Evolutionary conservation across 495 filamentous ascomycete species (phyloP).

Genomic region (Lasiosphaeria ovina): DNA sequence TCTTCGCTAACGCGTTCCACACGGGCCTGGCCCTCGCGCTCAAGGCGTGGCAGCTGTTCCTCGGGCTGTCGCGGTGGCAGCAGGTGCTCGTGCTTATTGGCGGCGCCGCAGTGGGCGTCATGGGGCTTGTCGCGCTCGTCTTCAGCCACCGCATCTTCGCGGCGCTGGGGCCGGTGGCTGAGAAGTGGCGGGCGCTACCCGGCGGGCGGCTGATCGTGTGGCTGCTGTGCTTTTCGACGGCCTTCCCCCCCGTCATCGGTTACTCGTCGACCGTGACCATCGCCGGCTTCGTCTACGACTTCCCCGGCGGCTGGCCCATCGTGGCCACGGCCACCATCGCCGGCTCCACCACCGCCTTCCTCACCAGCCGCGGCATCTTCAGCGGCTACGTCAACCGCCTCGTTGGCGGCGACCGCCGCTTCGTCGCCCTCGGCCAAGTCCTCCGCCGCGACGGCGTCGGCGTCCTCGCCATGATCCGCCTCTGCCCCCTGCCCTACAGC

Average conservation of each 20-base stretch:
- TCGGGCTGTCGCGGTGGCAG: slow-evolving; percentile 57
- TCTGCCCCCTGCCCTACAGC: slow-evolving; percentile 93
- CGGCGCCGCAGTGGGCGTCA: slow-evolving; percentile 45
- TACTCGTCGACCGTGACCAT: slow-evolving; percentile 86
- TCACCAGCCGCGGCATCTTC: slow-evolving; percentile 74
- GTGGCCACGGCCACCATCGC: slow-evolving; percentile 73
- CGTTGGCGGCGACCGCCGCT: slow-evolving; percentile 76
- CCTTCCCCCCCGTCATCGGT: slow-evolving; percentile 88
- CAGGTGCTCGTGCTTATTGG: slow-evolving; percentile 54
- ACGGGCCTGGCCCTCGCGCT: slow-evolving; percentile 16
- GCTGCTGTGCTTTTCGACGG: slow-evolving; percentile 69
- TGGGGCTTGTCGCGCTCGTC: slow-evolving; percentile 61
- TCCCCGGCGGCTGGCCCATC: slow-evolving; percentile 88
- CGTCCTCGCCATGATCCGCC: slow-evolving; percentile 84
- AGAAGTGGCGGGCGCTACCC: slow-evolving; percentile 65
- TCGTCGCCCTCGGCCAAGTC: slow-evolving; percentile 58
- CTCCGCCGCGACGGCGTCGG: slow-evolving; percentile 82
- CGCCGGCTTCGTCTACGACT: slow-evolving; percentile 89
- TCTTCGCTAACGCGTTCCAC: slow-evolving; percentile 17
- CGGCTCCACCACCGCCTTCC: slow-evolving; percentile 74
- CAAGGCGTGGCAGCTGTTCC: slow-evolving; percentile 29
- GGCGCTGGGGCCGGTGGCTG: slow-evolving; percentile 65
- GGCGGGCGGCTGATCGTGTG: slow-evolving; percentile 80
- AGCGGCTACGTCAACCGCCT: slow-evolving; percentile 73
- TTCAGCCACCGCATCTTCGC: slow-evolving; percentile 77